Evolutionary conservation across 768 basidiomycete genomes (phyloP), one percentile per base, ranked within the genome.

Genomic region (Auricularia heimuer): DNA sequence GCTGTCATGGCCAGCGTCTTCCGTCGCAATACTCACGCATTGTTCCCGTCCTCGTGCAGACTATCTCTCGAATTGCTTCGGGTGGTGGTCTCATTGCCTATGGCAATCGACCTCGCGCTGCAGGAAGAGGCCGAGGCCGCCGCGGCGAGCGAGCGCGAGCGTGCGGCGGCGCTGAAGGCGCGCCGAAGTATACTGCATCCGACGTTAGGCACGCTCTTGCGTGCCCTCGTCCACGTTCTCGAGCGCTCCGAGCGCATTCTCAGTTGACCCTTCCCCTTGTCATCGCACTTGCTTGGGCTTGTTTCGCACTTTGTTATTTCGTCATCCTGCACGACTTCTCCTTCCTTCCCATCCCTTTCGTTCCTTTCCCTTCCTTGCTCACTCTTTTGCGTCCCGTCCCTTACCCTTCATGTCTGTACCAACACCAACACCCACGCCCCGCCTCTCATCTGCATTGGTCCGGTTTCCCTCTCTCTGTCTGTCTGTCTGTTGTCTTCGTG

Each of bases 211-310:
- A 72, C 82, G 8, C 78, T 90, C 56, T 83, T 90, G 65, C 80
- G 80, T 58, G 83, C 82, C 3, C 79, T 89, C 34, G 86, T 88
- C 67, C 75, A 79, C 45, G 82, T 85, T 4, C 76, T 90, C 44
- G 85, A 86, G 70, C 82, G 79, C 68, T 86, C 89, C 83, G 88
- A 90, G 71, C 78, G 78, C 54, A 77, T 79, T n/a, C 67, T 80
- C 54, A 73, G 68, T 24, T 60, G 56, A 60, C 47, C 47, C 16
- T 42, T 42, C 39, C 8, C 47, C 47, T 18, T 29, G 6, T 21
- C 47, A 8, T 18, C 10, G 8, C 14, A 12, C 18, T 6, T 51
- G 6, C 47, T 51, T 21, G 14, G 18, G 18, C 0, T 51, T 51
- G 11, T 18, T 18, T 18, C 47, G 0, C 6, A 6, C 21, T 16